These are phyloP conservation scores for Plasmodium adleri DNA, from an alignment of 169 alveolate genomes.

Conservation along the genomic window DNA sequence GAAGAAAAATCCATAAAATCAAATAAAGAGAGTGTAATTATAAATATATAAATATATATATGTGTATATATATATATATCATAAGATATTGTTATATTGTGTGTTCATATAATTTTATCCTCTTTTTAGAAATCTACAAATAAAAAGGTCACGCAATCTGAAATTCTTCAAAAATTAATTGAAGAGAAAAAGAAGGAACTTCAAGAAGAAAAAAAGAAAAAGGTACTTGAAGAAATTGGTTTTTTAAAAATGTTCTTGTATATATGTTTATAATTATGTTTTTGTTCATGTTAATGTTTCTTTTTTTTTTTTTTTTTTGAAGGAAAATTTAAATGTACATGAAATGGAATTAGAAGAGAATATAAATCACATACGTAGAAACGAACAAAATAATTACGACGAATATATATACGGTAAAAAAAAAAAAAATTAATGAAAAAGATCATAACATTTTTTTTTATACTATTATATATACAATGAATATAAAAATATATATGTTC, in stretches of 20 bases:
- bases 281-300: background rate
- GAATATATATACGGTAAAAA: conserved; percentile 68
- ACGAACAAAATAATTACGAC: conserved; percentile 30
- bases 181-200: conserved; percentile 73
- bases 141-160: conserved; percentile 65
- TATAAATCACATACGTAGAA: conserved; percentile 53
- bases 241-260: background rate
- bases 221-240: background rate
- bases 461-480: background rate
- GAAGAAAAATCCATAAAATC: conserved; percentile 65
- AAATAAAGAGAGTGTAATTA: conserved; percentile 61
- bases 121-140: conserved; percentile 34
- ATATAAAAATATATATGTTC: background rate
- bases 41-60: background rate
- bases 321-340: conserved; percentile 47
- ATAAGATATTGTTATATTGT: too few species aligned
- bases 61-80: too few species aligned
- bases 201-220: conserved; percentile 58
- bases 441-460: conserved; percentile 12
- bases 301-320: conserved; percentile 14
- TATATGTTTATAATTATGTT: background rate
- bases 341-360: conserved; percentile 74
- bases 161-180: conserved; percentile 44
- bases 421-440: background rate
- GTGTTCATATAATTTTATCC: background rate